These are phyloP conservation scores for Kurtzmaniella quercitrusa DNA, from an alignment of 1,139 yeast species.

Conservation along the genomic window DNA sequence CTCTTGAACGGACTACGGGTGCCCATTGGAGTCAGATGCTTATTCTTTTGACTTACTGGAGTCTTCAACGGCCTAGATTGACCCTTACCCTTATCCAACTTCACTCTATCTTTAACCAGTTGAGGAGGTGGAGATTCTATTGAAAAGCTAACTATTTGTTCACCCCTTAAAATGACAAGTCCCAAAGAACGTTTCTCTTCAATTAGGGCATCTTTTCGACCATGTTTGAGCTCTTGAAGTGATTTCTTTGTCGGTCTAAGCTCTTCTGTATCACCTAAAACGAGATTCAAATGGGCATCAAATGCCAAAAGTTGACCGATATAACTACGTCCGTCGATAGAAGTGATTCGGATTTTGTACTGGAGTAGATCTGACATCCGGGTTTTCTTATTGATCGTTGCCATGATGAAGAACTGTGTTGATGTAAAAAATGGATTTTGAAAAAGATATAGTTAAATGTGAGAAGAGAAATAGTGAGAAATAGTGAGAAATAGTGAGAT, in stretches of 20 bases:
- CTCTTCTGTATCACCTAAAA: constrained; percentile 82
- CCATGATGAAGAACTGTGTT: constrained; percentile 3
- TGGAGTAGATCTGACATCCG: constrained; percentile 67
- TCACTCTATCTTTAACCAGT: constrained; percentile 38
- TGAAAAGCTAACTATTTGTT: constrained; percentile 76
- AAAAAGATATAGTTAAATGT: neutral
- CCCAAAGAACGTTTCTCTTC: constrained; percentile 77
- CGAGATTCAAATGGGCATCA: constrained; percentile 86
- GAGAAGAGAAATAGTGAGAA: neutral
- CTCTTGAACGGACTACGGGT: neutral
- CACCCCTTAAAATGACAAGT: constrained; percentile 81
- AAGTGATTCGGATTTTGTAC: constrained; percentile 67
- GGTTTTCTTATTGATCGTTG: constrained; percentile 34
- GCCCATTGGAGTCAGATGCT: constrained; percentile 12
- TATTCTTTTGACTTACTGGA: constrained; percentile 18
- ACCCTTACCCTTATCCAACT: constrained; percentile 43
- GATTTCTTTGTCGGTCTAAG: constrained; percentile 68
- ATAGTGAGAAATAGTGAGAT: too few species aligned
- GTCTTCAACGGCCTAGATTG: constrained; percentile 36
- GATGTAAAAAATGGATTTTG: constrained; percentile 1
- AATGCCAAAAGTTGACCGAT: constrained; percentile 83
- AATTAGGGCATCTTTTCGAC: constrained; percentile 15
- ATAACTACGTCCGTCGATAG: constrained; percentile 71
- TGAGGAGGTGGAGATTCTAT: constrained; percentile 76
- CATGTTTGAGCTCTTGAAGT: constrained; percentile 33